Conservation (phyloP, 1,139 yeast genomes). For the Debaryomyces psychrophilus region DNA sequence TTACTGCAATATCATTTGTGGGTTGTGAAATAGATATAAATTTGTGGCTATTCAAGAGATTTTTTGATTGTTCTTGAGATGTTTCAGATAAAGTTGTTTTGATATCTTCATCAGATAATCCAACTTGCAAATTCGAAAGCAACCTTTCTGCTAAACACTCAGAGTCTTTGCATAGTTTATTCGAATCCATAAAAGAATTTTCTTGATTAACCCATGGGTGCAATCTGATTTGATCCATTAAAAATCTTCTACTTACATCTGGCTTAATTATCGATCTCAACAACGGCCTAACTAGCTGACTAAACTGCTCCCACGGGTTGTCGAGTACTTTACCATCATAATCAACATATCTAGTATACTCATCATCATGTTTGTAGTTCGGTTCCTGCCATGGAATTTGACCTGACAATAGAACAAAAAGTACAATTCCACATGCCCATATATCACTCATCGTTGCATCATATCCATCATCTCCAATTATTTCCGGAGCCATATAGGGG, state of each 20-base stretch:
- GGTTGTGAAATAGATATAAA: constrained; percentile 36
- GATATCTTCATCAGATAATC: constrained; percentile 39
- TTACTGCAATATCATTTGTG: constrained; percentile 29
- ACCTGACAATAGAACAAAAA: constrained; percentile 62
- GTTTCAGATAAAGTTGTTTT: constrained; percentile 1
- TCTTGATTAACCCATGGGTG: constrained; percentile 57
- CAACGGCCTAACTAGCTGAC: constrained; percentile 50
- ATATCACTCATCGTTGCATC: constrained; percentile 64
- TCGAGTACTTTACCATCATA: constrained; percentile 48
- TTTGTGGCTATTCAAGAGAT: constrained; percentile 16
- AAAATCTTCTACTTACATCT: constrained; percentile 43
- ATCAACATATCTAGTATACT: constrained; percentile 43
- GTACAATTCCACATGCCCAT: constrained; percentile 76
- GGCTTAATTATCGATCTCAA: constrained; percentile 53
- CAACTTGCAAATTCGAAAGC: constrained; percentile 48
- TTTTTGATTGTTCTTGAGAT: background rate
- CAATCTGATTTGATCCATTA: constrained; percentile 38
- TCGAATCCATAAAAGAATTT: constrained; percentile 40
- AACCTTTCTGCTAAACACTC: constrained; percentile 43
- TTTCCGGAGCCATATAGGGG: constrained; percentile 91
- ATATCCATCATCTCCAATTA: constrained; percentile 76
- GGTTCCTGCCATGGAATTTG: constrained; percentile 73
- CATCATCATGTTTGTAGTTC: constrained; percentile 43
- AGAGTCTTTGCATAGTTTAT: constrained; percentile 55
- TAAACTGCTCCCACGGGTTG: constrained; percentile 55